Evolutionary conservation across 23 red algal genomes (phyloP), one percentile per base, ranked within the genome.

Genomic region (Agarophyton chilense): DNA sequence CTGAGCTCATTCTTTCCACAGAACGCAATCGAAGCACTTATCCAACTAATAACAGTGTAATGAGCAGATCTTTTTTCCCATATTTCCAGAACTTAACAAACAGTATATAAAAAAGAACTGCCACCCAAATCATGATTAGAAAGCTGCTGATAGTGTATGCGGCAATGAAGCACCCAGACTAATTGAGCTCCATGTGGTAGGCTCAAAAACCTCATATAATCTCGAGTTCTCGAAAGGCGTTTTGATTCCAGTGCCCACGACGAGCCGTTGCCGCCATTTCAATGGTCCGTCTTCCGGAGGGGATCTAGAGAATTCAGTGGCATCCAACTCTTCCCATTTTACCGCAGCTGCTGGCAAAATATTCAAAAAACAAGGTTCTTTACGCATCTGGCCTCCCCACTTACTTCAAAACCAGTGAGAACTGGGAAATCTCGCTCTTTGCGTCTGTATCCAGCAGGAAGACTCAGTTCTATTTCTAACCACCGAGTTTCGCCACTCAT

Each of bases 161-260:
- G 0, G 19, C 68, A 74, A 47, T 29, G 18, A 74, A 47, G 39
- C 68, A 74, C 68, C 68, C 19, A 29, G 21, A 49, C 41, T 47
- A 0, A 74, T 74, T 14, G 68, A 49, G 43, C 68, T 74, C 1
- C 68, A 38, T 26, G 45, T 39, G 6, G 47, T 14, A 4, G 29
- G 0, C 4, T 24, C 68, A 3, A 49, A 45, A 17, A 74, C 68
- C 16, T 43, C 43, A 29, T 39, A 74, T n/a, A 19, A 29, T 29
- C 38, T 31, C 2, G 38, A 43, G 47, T 18, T 74, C 18, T 45
- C 41, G n/a, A 74, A 43, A 8, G 68, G n/a, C 43, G 68, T 74
- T 29, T 74, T 74, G 25, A 74, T 74, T 74, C 68, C 68, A 47
- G 68, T 74, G 21, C 21, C 68, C 21, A 74, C 40, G 4, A 74